phyloP scores from a whole-genome alignment of 192 early-diverging fungal genomes.

The Podila verticillata region DNA sequence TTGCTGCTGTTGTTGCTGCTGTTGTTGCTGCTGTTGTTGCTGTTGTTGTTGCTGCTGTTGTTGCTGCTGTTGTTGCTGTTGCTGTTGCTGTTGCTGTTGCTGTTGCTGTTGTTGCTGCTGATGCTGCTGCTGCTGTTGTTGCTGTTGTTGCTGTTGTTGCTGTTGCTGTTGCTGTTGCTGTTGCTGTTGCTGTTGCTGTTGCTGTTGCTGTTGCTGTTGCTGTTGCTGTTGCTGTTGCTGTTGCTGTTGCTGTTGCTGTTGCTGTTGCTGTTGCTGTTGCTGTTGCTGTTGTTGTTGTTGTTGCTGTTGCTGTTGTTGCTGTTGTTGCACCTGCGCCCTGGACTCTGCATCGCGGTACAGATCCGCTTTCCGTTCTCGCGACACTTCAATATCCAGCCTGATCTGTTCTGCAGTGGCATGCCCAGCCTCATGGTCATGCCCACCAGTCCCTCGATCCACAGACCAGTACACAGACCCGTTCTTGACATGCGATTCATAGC shows the following conservation, averaged over 20 bases:
- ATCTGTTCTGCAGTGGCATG: neutral
- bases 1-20: neutral
- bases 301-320: neutral
- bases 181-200: neutral
- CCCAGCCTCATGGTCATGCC: neutral
- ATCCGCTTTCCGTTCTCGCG: neutral
- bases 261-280: conserved; percentile 3
- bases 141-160: conserved; percentile 1
- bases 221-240: neutral
- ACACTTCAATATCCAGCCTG: neutral
- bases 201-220: neutral
- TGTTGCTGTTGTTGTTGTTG: conserved; percentile 4
- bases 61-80: conserved; percentile 3
- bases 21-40: neutral
- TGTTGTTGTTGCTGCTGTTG: conserved; percentile 1
- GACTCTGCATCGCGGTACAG: conserved; percentile 2
- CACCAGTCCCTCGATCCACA: neutral
- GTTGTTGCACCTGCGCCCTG: neutral
- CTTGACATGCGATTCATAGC: conserved; percentile 6
- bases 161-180: neutral
- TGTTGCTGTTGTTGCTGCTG: conserved; percentile 1
- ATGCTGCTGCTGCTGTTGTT: neutral
- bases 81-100: neutral
- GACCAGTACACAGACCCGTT: neutral
- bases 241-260: neutral